A percentile compares a stretch with the other conserved stretches of the same genome.
phyloP scores from a whole-genome alignment of 1,284 basidiomycete genomes.

The Leccinum huronense region DNA sequence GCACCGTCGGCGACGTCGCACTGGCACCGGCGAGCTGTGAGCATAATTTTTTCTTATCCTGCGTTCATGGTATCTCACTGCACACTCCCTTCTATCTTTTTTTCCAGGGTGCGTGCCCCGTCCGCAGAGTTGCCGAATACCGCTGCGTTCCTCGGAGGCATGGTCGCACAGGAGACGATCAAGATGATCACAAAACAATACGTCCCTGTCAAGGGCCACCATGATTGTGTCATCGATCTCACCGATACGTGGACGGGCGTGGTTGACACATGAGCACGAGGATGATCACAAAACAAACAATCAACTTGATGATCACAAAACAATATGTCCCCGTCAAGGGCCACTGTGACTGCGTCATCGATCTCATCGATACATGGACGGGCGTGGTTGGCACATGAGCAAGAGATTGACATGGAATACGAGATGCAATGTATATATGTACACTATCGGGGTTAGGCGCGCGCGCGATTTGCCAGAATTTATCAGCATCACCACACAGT shows the following conservation, averaged over 20 bases:
- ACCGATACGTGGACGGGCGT: too few relatives aligned
- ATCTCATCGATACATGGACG: conserved; percentile 82
- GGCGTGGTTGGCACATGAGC: conserved; percentile 45
- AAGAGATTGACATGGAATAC: not conserved
- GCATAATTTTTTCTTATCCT: conserved; percentile 28
- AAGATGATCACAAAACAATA: conserved; percentile 98
- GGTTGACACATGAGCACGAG: too few relatives aligned
- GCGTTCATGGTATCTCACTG: conserved; percentile 6
- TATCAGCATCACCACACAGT: too few relatives aligned
- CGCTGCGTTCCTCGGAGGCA: conserved; percentile 88
- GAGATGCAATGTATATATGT: not conserved
- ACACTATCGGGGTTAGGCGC: not conserved
- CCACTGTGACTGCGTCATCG: conserved; percentile 70
- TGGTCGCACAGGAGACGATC: conserved; percentile 97
- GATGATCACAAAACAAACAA: too few relatives aligned
- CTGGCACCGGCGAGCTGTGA: conserved; percentile 73
- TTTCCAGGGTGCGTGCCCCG: conserved; percentile 69
- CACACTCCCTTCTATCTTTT: too few relatives aligned
- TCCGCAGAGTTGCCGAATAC: conserved; percentile 89
- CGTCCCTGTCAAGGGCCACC: conserved; percentile 81
- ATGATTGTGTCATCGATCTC: too few relatives aligned
- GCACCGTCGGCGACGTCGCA: conserved; percentile 50
- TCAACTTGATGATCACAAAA: too few relatives aligned
- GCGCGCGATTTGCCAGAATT: too few relatives aligned
- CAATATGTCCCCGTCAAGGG: too few relatives aligned